Conservation (phyloP, 2,329 filamentous ascomycete genomes). For the Canariomyces notabilis region DNA sequence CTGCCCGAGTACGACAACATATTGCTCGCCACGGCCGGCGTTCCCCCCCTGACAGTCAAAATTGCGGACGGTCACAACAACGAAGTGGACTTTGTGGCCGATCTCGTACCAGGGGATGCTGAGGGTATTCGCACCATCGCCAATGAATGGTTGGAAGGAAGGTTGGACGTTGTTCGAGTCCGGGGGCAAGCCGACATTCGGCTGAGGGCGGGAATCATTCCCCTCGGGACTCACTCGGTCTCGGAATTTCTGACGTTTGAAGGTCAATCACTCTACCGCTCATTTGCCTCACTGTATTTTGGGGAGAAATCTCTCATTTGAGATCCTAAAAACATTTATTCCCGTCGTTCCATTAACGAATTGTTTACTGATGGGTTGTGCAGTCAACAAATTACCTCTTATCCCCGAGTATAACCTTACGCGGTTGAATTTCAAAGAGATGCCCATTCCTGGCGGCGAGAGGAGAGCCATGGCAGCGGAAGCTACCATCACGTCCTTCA, state of each 20-base stretch:
- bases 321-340: conserved; percentile 11
- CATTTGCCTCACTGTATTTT: conserved; percentile 57
- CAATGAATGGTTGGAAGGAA: conserved; percentile 83
- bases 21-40: conserved; percentile 67
- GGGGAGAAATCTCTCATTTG: conserved; percentile 49
- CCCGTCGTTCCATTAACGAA: conserved; percentile 20
- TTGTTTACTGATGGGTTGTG: conserved; percentile 34
- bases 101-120: conserved; percentile 69
- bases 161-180: conserved; percentile 64
- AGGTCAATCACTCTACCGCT: conserved; percentile 70
- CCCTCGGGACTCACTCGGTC: conserved; percentile 71
- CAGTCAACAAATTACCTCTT: conserved; percentile 65
- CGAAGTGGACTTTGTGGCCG: conserved; percentile 70
- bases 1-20: conserved; percentile 78
- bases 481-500: conserved; percentile 65
- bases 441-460: conserved; percentile 44
- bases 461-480: conserved; percentile 72
- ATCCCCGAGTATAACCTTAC: conserved; percentile 81
- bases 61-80: conserved; percentile 75
- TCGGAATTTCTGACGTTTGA: conserved; percentile 72
- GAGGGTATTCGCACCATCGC: conserved; percentile 74
- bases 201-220: conserved; percentile 73
- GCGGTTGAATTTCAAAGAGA: conserved; percentile 73
- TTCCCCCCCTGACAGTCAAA: conserved; percentile 71
- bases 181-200: conserved; percentile 67